Conservation (phyloP, 352 stramenopile genomes). For the Phytopythium vexans region DNA sequence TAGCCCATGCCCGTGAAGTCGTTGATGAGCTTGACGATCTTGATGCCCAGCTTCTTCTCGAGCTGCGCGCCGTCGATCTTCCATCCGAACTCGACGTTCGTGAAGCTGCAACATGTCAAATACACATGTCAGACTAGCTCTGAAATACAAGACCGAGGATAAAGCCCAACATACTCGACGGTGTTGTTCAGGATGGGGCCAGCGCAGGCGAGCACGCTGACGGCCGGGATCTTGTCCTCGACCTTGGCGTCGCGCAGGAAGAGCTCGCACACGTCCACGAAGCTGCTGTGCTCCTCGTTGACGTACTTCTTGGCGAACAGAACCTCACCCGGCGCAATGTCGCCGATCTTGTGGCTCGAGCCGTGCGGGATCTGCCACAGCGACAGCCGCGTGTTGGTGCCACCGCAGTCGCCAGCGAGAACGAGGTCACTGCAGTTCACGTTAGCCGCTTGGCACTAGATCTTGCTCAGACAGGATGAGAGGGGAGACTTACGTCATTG, state of each 20-base stretch:
- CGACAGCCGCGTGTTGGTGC: slow-evolving; percentile 94
- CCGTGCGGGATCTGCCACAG: slow-evolving; percentile 66
- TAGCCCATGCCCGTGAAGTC: slow-evolving; percentile 97
- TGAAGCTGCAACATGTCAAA: slow-evolving; percentile 42
- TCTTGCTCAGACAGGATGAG: too few species aligned
- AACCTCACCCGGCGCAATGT: slow-evolving; percentile 66
- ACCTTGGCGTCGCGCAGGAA: slow-evolving; percentile 92
- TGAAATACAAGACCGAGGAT: too few species aligned
- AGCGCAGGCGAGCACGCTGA: slow-evolving; percentile 71
- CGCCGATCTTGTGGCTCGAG: slow-evolving; percentile 28
- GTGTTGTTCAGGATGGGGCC: slow-evolving; percentile 77
- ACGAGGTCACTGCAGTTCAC: slow-evolving; percentile 26
- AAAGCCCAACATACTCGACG: slow-evolving; percentile 46
- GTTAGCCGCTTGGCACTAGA: too few species aligned
- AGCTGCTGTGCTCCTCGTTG: slow-evolving; percentile 58
- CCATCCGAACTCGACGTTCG: slow-evolving; percentile 92
- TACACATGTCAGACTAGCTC: too few species aligned
- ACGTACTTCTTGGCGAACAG: slow-evolving; percentile 82
- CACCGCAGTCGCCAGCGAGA: slow-evolving; percentile 92
- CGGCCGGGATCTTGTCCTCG: slow-evolving; percentile 42
- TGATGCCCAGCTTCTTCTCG: slow-evolving; percentile 74
- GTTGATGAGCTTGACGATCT: slow-evolving; percentile 92
- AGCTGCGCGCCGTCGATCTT: slow-evolving; percentile 78
- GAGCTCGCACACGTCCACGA: slow-evolving; percentile 83
- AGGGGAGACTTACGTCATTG: too few species aligned